Evolutionary conservation across 2,329 filamentous ascomycete species (phyloP).

Genomic region (Westerdykella aurantiaca): DNA sequence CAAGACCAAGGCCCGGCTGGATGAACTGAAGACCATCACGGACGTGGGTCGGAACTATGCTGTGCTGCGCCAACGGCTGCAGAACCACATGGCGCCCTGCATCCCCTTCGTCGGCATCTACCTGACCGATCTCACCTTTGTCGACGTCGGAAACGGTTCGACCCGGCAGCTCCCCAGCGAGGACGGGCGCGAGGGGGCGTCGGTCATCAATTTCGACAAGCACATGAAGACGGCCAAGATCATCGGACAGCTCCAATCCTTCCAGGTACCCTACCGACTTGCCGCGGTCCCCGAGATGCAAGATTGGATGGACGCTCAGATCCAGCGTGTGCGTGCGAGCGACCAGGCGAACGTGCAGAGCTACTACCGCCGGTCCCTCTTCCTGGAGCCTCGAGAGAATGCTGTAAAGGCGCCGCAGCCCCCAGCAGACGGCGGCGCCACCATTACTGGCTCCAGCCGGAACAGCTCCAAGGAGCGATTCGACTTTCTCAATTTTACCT

Average conservation of each 20-base stretch:
- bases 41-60: conserved; percentile 90
- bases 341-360: conserved; percentile 59
- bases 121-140: conserved; percentile 90
- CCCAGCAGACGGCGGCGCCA: conserved; percentile 22
- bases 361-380: conserved; percentile 76
- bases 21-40: conserved; percentile 74
- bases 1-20: conserved; percentile 75
- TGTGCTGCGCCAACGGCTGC: conserved; percentile 72
- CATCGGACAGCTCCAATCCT: conserved; percentile 90
- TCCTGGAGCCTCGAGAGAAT: conserved; percentile 69
- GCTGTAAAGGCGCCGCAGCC: conserved; percentile 20
- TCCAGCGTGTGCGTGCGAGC: conserved; percentile 64
- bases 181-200: conserved; percentile 57
- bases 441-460: conserved; percentile 24
- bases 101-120: conserved; percentile 95
- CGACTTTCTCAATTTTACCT: conserved; percentile 36
- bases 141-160: conserved; percentile 87
- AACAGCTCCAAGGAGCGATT: conserved; percentile 33
- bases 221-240: conserved; percentile 91
- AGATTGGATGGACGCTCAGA: conserved; percentile 82
- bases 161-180: conserved; percentile 65
- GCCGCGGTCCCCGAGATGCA: conserved; percentile 81
- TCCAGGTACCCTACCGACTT: conserved; percentile 88
- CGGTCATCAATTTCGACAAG: conserved; percentile 97
- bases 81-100: conserved; percentile 84